These are phyloP conservation scores for Globisporangium nagaii DNA, from an alignment of 352 stramenopile species.

Conservation along the genomic window DNA sequence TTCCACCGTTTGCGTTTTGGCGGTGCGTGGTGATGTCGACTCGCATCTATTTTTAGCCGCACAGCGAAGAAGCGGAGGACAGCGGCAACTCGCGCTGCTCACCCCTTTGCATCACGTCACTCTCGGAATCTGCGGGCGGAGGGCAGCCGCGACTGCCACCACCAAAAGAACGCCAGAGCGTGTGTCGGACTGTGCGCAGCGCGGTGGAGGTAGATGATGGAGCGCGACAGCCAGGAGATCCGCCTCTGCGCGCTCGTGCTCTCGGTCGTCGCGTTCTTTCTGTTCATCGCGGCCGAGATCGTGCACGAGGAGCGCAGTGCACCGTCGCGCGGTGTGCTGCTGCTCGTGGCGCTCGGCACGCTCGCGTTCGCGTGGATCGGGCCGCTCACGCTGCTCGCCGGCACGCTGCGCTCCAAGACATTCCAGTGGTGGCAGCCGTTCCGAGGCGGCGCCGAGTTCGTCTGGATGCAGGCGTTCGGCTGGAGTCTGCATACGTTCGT, in stretches of 20 bases:
- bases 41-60: no score
- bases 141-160: neutral
- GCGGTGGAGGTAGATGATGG: no score
- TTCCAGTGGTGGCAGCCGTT: constrained; percentile 66
- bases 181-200: no score
- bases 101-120: constrained; percentile 2
- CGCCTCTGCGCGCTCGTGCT: constrained; percentile 48
- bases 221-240: constrained; percentile 46
- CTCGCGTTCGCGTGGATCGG: constrained; percentile 55
- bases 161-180: neutral
- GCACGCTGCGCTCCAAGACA: constrained; percentile 26
- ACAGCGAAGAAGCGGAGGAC: no score
- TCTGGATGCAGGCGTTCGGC: constrained; percentile 60
- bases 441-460: constrained; percentile 46
- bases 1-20: no score
- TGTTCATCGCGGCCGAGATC: constrained; percentile 54
- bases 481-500: constrained; percentile 48
- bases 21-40: no score
- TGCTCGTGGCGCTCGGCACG: constrained; percentile 40
- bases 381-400: constrained; percentile 46
- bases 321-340: constrained; percentile 23
- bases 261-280: constrained; percentile 46
- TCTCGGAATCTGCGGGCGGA: neutral
- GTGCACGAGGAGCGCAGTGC: constrained; percentile 22
- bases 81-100: no score